Evolutionary conservation across 495 filamentous ascomycete genomes (phyloP).

Genomic region (Parathielavia appendiculata): DNA sequence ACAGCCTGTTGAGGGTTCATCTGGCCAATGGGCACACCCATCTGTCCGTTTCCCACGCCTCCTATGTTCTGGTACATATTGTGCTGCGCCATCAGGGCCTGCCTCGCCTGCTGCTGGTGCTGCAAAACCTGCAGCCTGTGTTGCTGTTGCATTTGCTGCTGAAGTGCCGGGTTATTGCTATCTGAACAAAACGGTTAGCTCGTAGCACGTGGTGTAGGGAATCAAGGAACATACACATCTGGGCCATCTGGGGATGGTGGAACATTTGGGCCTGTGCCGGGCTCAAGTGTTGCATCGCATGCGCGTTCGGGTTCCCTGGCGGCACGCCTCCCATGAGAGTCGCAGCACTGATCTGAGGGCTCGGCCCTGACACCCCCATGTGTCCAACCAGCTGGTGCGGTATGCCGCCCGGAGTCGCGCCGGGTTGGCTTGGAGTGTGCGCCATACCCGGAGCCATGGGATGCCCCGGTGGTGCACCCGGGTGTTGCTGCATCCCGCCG

Average conservation of each 20-base stretch:
- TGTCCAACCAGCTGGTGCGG: slow-evolving; percentile 67
- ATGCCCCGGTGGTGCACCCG: slow-evolving; percentile 69
- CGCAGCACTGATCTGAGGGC: slow-evolving; percentile 71
- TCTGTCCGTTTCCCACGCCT: slow-evolving; percentile 38
- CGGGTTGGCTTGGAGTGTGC: slow-evolving; percentile 64
- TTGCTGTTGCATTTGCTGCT: slow-evolving; percentile 46
- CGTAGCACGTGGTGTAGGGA: not conserved
- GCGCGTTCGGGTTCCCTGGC: slow-evolving; percentile 64
- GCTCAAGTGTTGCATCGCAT: slow-evolving; percentile 74
- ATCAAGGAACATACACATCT: slow-evolving; percentile 23
- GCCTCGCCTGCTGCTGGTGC: slow-evolving; percentile 43
- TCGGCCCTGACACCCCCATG: slow-evolving; percentile 76
- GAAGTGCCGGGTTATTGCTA: slow-evolving; percentile 50
- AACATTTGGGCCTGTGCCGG: slow-evolving; percentile 62
- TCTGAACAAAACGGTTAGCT: slow-evolving; percentile 33
- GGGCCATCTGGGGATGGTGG: slow-evolving; percentile 48
- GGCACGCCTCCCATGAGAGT: slow-evolving; percentile 77
- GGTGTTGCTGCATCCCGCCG: slow-evolving; percentile 70
- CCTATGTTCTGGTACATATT: slow-evolving; percentile 37
- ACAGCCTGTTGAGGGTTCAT: slow-evolving; percentile 22
- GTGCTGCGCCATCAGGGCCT: slow-evolving; percentile 48
- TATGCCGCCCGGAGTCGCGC: slow-evolving; percentile 58
- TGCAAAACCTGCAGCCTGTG: slow-evolving; percentile 36
- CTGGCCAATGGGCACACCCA: slow-evolving; percentile 56
- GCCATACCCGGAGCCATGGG: slow-evolving; percentile 52